Conservation (phyloP, 2,329 filamentous ascomycete species). For the Monilinia aucupariae region DNA sequence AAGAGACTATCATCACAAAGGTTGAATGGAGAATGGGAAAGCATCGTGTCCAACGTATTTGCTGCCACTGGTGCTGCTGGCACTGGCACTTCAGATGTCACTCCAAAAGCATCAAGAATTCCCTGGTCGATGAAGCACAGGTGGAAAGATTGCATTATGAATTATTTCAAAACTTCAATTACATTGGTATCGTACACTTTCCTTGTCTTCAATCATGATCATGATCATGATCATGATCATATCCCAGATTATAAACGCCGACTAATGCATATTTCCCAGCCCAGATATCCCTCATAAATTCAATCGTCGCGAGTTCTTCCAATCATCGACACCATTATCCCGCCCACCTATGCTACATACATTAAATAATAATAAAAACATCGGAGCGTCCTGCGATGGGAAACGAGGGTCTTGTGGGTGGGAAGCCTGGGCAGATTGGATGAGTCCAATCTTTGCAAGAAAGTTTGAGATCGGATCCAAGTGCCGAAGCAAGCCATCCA, state of each 20-base stretch:
- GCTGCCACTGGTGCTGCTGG: too few relatives aligned
- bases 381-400: background rate
- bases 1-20: too few relatives aligned
- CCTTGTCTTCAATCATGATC: background rate
- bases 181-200: conserved; percentile 4
- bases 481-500: background rate
- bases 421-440: background rate
- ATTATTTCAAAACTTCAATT: background rate
- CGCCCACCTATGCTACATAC: background rate
- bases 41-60: too few relatives aligned
- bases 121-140: too few relatives aligned
- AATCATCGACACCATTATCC: conserved; percentile 4
- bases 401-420: background rate
- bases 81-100: too few relatives aligned
- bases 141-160: background rate
- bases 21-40: too few relatives aligned
- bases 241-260: background rate
- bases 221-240: background rate
- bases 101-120: background rate
- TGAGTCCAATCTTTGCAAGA: background rate
- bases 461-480: background rate
- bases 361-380: conserved; percentile 5
- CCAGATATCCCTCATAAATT: conserved; percentile 1
- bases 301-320: background rate
- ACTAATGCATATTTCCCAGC: conserved; percentile 4